A percentile compares a stretch with the other conserved stretches of the same genome.
phyloP scores from a whole-genome alignment of 2,329 filamentous ascomycete species.

The Amphichorda felina region DNA sequence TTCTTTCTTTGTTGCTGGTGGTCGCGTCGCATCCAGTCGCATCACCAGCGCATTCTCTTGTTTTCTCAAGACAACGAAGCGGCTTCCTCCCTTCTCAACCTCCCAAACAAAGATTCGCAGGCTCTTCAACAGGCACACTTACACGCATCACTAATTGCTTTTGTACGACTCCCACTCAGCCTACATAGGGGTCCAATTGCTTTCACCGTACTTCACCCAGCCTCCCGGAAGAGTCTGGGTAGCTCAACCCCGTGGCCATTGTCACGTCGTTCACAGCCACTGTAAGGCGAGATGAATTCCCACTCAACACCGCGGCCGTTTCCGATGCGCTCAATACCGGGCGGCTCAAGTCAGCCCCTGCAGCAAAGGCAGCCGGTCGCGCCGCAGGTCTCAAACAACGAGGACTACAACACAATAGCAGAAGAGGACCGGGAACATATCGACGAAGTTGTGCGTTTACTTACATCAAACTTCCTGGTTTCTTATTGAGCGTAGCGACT shows the following conservation, averaged over 20 bases:
- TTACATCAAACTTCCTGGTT: background rate
- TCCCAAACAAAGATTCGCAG: no score
- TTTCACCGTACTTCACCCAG: no score
- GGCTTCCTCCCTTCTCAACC: no score
- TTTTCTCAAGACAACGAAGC: no score
- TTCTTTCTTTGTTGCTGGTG: background rate
- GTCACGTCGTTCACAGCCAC: no score
- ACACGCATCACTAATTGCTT: no score
- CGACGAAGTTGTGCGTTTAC: slow-evolving; percentile 64
- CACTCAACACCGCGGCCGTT: slow-evolving; percentile 25
- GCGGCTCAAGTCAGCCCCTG: slow-evolving; percentile 13
- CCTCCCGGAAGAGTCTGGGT: no score
- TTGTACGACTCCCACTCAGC: no score
- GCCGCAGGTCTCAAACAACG: slow-evolving; percentile 21
- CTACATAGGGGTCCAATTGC: no score
- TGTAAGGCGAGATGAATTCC: slow-evolving; percentile 22
- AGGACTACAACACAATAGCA: slow-evolving; percentile 39
- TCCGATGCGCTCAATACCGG: slow-evolving; percentile 19
- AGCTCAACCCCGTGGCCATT: no score
- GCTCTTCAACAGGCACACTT: no score
- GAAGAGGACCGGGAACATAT: slow-evolving; percentile 92
- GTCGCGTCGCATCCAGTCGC: background rate
- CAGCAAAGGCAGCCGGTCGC: slow-evolving; percentile 16
- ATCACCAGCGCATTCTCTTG: no score
- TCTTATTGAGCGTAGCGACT: slow-evolving; percentile 6